A percentile compares a stretch with the other conserved stretches of the same genome.
phyloP scores from a whole-genome alignment of 2,329 filamentous ascomycete genomes.

The Tolypocladium endophyticum region DNA sequence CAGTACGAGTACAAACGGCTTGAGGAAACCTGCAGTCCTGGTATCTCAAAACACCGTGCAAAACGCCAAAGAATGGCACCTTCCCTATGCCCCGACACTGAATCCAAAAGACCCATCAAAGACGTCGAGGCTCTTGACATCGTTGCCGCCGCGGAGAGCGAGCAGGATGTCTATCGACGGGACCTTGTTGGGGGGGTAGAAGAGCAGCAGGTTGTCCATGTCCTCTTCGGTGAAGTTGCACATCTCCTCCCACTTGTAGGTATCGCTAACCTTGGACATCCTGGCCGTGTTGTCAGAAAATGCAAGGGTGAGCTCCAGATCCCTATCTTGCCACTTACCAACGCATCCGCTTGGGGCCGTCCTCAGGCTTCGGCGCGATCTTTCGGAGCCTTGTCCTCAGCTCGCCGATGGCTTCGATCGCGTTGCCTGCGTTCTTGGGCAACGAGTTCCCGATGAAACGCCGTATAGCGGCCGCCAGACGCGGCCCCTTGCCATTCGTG shows the following conservation, averaged over 20 bases:
- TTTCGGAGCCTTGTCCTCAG: constrained; percentile 70
- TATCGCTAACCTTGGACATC: constrained; percentile 89
- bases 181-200: constrained; percentile 51
- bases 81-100: constrained; percentile 32
- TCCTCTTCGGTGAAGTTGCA: constrained; percentile 73
- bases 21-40: background rate
- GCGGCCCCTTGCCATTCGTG: constrained; percentile 92
- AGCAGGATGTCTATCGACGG: constrained; percentile 45
- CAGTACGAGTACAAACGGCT: background rate
- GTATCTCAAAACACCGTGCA: background rate
- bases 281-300: constrained; percentile 26
- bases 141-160: constrained; percentile 37
- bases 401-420: constrained; percentile 74
- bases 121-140: constrained; percentile 36
- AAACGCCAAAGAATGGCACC: background rate
- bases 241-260: constrained; percentile 75
- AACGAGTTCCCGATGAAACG: constrained; percentile 68
- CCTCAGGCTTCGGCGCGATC: constrained; percentile 59
- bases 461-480: constrained; percentile 77
- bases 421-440: constrained; percentile 70
- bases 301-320: background rate
- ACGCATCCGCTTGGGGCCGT: constrained; percentile 80
- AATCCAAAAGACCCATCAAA: constrained; percentile 52
- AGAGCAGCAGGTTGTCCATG: constrained; percentile 74
- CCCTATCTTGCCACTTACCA: constrained; percentile 45